Conservation (phyloP, 2,329 filamentous ascomycete genomes). For the Lasiodiplodia hormozganensis region DNA sequence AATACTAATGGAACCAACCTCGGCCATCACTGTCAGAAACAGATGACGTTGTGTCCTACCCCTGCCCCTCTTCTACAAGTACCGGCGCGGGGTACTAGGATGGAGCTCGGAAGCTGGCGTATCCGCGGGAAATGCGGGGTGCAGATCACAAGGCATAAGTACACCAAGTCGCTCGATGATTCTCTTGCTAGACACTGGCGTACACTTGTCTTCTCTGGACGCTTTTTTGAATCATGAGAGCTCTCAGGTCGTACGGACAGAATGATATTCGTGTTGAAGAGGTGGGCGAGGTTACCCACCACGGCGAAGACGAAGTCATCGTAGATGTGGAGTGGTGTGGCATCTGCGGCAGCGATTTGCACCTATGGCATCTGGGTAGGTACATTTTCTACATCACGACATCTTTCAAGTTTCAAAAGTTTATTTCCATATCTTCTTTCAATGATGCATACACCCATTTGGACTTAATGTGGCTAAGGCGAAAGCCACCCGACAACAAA, state of each 20-base stretch:
- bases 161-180: not conserved
- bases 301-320: constrained; percentile 37
- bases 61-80: not conserved
- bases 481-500: not conserved
- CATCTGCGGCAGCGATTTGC: constrained; percentile 42
- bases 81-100: not conserved
- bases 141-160: not conserved
- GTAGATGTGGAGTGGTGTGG: constrained; percentile 42
- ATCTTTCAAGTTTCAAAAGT: not conserved
- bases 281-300: constrained; percentile 35
- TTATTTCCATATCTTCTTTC: not conserved
- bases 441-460: not conserved
- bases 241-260: constrained; percentile 40
- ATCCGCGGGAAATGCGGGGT: not conserved
- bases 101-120: not conserved
- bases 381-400: not conserved
- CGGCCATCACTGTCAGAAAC: not conserved
- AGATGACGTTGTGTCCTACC: not conserved
- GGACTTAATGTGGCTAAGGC: too few relatives aligned
- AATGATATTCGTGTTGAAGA: constrained; percentile 39
- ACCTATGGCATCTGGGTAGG: constrained; percentile 40
- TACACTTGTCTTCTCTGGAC: not conserved
- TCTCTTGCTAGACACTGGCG: not conserved
- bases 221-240: constrained; percentile 38
- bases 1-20: too few relatives aligned